These are phyloP conservation scores for Gnaphalium uliginosum DNA, from an alignment of 129 eudicot species.

Conservation along the genomic window DNA sequence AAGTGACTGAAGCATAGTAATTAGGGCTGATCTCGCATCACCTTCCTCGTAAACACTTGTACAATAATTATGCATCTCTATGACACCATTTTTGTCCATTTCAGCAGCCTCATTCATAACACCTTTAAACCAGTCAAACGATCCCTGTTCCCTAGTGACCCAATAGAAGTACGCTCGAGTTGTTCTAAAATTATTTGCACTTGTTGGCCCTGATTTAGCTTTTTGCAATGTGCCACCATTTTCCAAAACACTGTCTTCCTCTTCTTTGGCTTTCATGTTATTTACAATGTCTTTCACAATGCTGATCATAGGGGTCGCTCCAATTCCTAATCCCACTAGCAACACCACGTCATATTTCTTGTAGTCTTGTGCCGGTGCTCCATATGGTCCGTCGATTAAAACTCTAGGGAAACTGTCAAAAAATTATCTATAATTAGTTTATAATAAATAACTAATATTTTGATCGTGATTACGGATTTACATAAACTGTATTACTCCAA, in stretches of 20 bases:
- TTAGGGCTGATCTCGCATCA: slow-evolving; percentile 76
- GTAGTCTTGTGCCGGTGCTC: slow-evolving; percentile 97
- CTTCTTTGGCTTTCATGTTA: slow-evolving; percentile 74
- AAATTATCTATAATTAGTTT: neutral
- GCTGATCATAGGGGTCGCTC: slow-evolving; percentile 97
- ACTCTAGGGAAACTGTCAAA: slow-evolving; percentile 72
- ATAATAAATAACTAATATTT: too few relatives aligned
- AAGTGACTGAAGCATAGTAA: slow-evolving; percentile 76
- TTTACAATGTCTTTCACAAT: slow-evolving; percentile 84
- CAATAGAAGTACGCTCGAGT: slow-evolving; percentile 78
- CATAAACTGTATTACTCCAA: neutral
- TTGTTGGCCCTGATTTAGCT: slow-evolving; percentile 43
- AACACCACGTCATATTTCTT: slow-evolving; percentile 78
- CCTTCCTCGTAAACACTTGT: slow-evolving; percentile 91
- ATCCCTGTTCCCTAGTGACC: slow-evolving; percentile 95
- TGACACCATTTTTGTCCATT: slow-evolving; percentile 63
- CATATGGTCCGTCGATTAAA: slow-evolving; percentile 87
- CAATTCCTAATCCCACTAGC: slow-evolving; percentile 86
- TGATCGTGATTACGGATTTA: neutral
- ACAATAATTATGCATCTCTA: slow-evolving; percentile 85
- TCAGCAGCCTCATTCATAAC: slow-evolving; percentile 85
- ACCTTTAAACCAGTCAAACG: slow-evolving; percentile 90
- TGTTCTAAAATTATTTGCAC: slow-evolving; percentile 55
- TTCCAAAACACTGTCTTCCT: slow-evolving; percentile 48
- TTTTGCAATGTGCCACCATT: slow-evolving; percentile 40